Conservation (phyloP, 495 filamentous ascomycete species). For the Aspergillus nanangensis region DNA sequence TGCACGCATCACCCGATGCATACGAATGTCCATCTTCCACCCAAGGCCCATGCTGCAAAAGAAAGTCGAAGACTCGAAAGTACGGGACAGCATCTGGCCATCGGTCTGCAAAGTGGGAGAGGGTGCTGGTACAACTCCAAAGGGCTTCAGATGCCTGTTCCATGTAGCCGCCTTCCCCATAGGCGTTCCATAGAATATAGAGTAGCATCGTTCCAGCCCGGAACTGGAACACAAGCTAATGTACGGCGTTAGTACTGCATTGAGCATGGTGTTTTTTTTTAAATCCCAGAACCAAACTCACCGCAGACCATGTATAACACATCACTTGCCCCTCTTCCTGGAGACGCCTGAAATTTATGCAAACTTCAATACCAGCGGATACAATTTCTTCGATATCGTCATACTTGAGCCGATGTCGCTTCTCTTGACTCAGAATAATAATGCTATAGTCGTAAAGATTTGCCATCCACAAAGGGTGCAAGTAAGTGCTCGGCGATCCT, state of each 20-base stretch:
- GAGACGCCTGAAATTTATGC: conserved; percentile 22
- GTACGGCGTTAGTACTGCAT: no score
- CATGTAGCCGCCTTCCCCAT: conserved; percentile 3
- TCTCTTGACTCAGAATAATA: conserved; percentile 27
- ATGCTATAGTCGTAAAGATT: conserved; percentile 32
- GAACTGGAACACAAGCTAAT: conserved; percentile 33
- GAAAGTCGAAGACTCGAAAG: conserved; percentile 15
- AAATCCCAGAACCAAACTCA: conserved; percentile 7
- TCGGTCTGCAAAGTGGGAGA: conserved; percentile 22
- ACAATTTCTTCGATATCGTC: conserved; percentile 26
- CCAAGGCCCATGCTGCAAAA: conserved; percentile 13
- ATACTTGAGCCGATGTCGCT: conserved; percentile 19
- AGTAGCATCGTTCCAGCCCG: conserved; percentile 27
- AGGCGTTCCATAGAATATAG: conserved; percentile 26
- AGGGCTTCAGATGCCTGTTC: conserved; percentile 15
- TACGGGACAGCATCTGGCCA: conserved; percentile 27
- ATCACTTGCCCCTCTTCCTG: conserved; percentile 31
- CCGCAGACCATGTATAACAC: conserved; percentile 34
- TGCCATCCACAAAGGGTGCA: conserved; percentile 29
- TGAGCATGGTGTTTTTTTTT: conserved; percentile 1
- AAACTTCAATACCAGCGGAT: conserved; percentile 25
- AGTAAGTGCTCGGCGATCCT: conserved; percentile 20
- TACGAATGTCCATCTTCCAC: conserved; percentile 5
- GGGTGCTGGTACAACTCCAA: conserved; percentile 16
- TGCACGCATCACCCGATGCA: background rate